Conservation (phyloP, 2,329 filamentous ascomycete genomes). For the Fusarium liriodendri region DNA sequence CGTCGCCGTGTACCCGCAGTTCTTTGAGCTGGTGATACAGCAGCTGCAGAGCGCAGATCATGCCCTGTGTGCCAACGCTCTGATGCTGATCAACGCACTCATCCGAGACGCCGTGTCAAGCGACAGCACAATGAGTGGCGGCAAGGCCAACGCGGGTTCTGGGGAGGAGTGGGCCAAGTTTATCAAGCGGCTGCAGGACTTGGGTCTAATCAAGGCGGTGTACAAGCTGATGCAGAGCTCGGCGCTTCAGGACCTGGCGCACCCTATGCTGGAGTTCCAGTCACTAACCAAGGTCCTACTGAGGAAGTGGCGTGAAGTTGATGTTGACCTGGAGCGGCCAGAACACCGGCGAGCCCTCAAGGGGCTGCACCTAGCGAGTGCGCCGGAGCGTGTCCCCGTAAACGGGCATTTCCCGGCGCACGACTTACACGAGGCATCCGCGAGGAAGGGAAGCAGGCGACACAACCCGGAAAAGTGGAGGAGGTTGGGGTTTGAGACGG, state of each 20-base stretch:
- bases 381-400: slow-evolving; percentile 65
- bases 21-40: slow-evolving; percentile 92
- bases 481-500: slow-evolving; percentile 88
- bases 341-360: slow-evolving; percentile 92
- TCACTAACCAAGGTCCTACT: slow-evolving; percentile 88
- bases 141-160: slow-evolving; percentile 42
- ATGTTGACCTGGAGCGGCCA: slow-evolving; percentile 84
- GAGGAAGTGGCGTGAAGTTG: slow-evolving; percentile 87
- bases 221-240: slow-evolving; percentile 96
- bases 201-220: slow-evolving; percentile 92
- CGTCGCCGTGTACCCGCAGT: slow-evolving; percentile 90
- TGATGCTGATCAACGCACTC: slow-evolving; percentile 94
- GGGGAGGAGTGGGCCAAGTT: slow-evolving; percentile 92
- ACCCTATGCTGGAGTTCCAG: slow-evolving; percentile 93
- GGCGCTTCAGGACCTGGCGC: slow-evolving; percentile 87
- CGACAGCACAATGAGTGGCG: slow-evolving; percentile 64
- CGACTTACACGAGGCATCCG: slow-evolving; percentile 48
- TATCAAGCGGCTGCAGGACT: slow-evolving; percentile 91
- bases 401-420: slow-evolving; percentile 55
- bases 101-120: slow-evolving; percentile 90
- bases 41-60: slow-evolving; percentile 95
- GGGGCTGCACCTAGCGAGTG: slow-evolving; percentile 84
- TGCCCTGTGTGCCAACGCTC: slow-evolving; percentile 91
- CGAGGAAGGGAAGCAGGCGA: slow-evolving; percentile 71
- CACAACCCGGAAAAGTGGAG: slow-evolving; percentile 95